phyloP scores from a whole-genome alignment of 352 stramenopile species.

The Thraustochytrium sp. region DNA sequence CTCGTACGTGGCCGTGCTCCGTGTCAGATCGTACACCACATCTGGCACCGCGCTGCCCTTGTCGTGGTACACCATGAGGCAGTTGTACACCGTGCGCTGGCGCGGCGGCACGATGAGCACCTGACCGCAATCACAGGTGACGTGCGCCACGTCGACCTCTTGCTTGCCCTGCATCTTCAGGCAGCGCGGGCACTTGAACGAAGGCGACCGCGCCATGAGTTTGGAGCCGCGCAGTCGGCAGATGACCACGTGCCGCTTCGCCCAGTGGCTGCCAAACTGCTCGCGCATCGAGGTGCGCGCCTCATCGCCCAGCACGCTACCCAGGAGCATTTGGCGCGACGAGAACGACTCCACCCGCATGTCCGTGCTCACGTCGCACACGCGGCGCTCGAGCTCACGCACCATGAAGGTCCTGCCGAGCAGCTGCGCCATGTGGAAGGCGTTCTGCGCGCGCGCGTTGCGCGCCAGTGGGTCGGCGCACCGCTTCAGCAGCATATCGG shows the following conservation, averaged over 20 bases:
- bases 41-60: neutral
- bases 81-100: conserved; percentile 9
- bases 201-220: neutral
- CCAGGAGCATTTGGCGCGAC: neutral
- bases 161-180: neutral
- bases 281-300: neutral
- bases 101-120: conserved; percentile 24
- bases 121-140: neutral
- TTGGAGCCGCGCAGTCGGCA: neutral
- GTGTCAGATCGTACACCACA: neutral
- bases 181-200: conserved; percentile 1
- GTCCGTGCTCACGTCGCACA: neutral
- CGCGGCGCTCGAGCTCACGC: neutral
- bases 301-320: neutral
- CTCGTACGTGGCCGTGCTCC: neutral
- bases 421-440: conserved; percentile 25
- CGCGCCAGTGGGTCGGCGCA: conserved; percentile 10
- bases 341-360: neutral
- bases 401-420: neutral
- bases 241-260: neutral
- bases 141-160: neutral
- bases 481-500: neutral
- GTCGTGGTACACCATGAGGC: neutral
- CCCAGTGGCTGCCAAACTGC: conserved; percentile 5
- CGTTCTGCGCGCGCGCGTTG: neutral